These are phyloP conservation scores for Tardiomyces blankii DNA, from an alignment of 1,139 yeast genomes.

Conservation along the genomic window DNA sequence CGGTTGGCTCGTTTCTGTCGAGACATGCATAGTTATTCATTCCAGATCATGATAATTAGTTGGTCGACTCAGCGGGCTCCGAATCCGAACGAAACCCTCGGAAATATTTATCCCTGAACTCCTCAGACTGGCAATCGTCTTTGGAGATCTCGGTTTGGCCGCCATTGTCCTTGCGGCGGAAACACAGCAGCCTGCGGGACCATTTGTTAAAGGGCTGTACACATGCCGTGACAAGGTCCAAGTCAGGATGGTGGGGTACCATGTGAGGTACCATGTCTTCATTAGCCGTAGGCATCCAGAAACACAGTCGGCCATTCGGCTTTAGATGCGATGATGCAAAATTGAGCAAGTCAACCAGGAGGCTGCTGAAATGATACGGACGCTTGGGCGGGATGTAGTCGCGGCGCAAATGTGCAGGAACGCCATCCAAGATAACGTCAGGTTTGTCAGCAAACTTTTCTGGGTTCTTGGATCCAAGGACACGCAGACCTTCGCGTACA, in stretches of 20 bases:
- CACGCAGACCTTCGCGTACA: slow-evolving; percentile 89
- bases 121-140: slow-evolving; percentile 22
- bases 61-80: too few relatives aligned
- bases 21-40: too few relatives aligned
- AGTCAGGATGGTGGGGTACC: slow-evolving; percentile 67
- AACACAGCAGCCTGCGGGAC: slow-evolving; percentile 80
- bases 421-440: slow-evolving; percentile 60
- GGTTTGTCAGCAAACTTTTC: slow-evolving; percentile 58
- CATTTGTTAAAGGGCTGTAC: slow-evolving; percentile 84
- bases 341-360: slow-evolving; percentile 63
- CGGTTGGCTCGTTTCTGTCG: too few relatives aligned
- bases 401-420: slow-evolving; percentile 60
- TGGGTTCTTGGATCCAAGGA: slow-evolving; percentile 71
- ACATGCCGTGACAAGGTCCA: slow-evolving; percentile 61
- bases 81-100: slow-evolving; percentile 35
- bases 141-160: slow-evolving; percentile 24
- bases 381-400: slow-evolving; percentile 92
- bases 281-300: slow-evolving; percentile 98
- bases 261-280: slow-evolving; percentile 61
- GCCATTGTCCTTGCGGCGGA: slow-evolving; percentile 51
- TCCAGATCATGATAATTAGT: too few relatives aligned
- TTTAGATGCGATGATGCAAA: slow-evolving; percentile 68
- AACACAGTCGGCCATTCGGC: slow-evolving; percentile 68
- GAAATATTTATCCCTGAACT: slow-evolving; percentile 76
- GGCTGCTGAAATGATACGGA: slow-evolving; percentile 68